Percentiles rank a stretch among this genome's conserved stretches.
phyloP scores from a whole-genome alignment of 116 monocot genomes.

The Zostera marina region DNA sequence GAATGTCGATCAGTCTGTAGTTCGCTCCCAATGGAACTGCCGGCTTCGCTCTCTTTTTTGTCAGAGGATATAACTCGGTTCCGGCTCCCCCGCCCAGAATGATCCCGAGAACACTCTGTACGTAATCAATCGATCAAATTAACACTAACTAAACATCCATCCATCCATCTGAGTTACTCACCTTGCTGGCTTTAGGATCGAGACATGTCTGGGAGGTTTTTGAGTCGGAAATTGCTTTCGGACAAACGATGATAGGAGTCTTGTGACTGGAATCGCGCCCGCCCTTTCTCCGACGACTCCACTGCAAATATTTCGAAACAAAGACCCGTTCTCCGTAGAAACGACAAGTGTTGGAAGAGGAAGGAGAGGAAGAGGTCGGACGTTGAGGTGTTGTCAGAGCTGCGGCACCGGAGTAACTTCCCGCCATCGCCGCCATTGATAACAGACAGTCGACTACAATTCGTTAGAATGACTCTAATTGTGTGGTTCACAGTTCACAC shows the following conservation, averaged over 20 bases:
- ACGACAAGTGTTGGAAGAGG: too few species aligned
- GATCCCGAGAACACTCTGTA: conserved; percentile 91
- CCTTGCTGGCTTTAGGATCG: conserved; percentile 82
- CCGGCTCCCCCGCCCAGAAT: conserved; percentile 97
- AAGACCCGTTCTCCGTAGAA: too few species aligned
- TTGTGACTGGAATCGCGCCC: neutral
- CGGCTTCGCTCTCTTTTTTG: conserved; percentile 97
- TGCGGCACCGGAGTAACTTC: too few species aligned
- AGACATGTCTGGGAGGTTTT: conserved; percentile 83
- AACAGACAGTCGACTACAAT: too few species aligned
- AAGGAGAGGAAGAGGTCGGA: too few species aligned
- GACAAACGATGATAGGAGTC: conserved; percentile 39
- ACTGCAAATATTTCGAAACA: too few species aligned
- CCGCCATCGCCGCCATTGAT: too few species aligned
- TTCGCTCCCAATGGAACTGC: conserved; percentile 95
- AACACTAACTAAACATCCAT: too few species aligned
- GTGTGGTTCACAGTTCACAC: too few species aligned
- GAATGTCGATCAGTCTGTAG: conserved; percentile 92
- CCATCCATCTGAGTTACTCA: conserved; percentile 5
- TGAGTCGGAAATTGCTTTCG: conserved; percentile 81
- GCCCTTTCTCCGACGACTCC: neutral
- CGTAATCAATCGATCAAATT: too few species aligned
- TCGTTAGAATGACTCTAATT: too few species aligned
- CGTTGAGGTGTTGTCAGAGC: too few species aligned
- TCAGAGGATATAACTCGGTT: conserved; percentile 80